phyloP scores from a whole-genome alignment of 2,329 filamentous ascomycete genomes.

The Sordariomycetes sp. region DNA sequence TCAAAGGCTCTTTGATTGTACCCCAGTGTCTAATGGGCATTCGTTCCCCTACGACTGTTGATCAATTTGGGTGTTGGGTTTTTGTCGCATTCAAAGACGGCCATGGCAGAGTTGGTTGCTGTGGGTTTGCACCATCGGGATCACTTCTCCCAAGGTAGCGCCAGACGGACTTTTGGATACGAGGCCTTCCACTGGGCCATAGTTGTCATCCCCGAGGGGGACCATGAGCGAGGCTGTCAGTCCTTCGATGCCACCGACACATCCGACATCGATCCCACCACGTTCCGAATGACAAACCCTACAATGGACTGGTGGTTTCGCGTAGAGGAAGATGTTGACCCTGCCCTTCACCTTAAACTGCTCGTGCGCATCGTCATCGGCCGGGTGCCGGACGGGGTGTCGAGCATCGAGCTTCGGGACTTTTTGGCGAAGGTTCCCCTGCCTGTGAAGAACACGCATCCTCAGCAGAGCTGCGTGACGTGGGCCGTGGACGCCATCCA shows the following conservation, averaged over 20 bases:
- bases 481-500: constrained; percentile 17
- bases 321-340: constrained; percentile 8
- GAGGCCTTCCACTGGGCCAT: constrained; percentile 23
- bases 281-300: constrained; percentile 20
- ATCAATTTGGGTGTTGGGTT: too few species aligned
- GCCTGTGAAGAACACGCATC: constrained; percentile 19
- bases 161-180: constrained; percentile 13
- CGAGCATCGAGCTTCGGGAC: constrained; percentile 9
- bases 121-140: constrained; percentile 18
- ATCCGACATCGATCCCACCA: constrained; percentile 17
- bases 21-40: too few species aligned
- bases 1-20: too few species aligned
- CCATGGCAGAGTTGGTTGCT: too few species aligned
- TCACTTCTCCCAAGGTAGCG: constrained; percentile 13
- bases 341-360: constrained; percentile 12
- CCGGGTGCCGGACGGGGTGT: constrained; percentile 8
- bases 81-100: too few species aligned
- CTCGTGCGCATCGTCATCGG: constrained; percentile 18
- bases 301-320: constrained; percentile 21
- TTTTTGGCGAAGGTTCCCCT: constrained; percentile 15
- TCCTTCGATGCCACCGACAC: constrained; percentile 19
- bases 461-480: constrained; percentile 23
- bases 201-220: constrained; percentile 12
- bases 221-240: constrained; percentile 7
- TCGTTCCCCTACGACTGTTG: too few species aligned